These are phyloP conservation scores for Vicia sativa DNA, from an alignment of 306 rosid species.

Conservation along the genomic window DNA sequence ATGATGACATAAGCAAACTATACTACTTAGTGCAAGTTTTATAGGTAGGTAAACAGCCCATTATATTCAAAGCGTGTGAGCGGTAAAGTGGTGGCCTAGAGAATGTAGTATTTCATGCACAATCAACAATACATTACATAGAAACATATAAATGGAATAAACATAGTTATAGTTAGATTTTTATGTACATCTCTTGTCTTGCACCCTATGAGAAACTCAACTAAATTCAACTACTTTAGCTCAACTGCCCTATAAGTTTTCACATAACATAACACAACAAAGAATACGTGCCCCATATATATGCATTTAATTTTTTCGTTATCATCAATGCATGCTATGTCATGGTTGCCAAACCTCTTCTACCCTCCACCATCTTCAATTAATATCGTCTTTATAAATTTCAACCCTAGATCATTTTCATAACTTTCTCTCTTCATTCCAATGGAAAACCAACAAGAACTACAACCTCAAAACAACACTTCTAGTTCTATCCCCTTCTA, in stretches of 20 bases:
- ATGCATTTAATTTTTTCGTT: conserved; percentile 37
- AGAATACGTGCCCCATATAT: conserved; percentile 36
- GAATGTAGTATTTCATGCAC: neutral
- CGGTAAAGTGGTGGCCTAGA: conserved; percentile 6
- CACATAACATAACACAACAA: conserved; percentile 23
- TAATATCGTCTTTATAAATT: conserved; percentile 43
- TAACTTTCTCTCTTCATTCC: conserved; percentile 41
- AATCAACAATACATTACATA: neutral
- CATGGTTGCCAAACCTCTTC: conserved; percentile 62
- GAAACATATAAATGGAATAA: neutral
- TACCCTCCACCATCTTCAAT: conserved; percentile 54
- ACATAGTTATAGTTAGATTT: neutral
- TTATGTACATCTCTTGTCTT: conserved; percentile 27
- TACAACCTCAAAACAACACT: conserved; percentile 22
- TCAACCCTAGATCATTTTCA: conserved; percentile 39
- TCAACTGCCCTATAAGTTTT: conserved; percentile 47
- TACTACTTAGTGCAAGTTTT: conserved; percentile 8
- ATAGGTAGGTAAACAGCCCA: conserved; percentile 44
- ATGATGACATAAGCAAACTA: conserved; percentile 7
- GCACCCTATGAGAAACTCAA: conserved; percentile 46
- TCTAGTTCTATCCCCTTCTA: conserved; percentile 39
- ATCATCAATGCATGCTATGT: conserved; percentile 41
- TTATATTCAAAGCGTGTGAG: conserved; percentile 21
- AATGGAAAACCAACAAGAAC: conserved; percentile 59
- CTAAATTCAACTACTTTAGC: conserved; percentile 54